These are phyloP conservation scores for Dichomitus squalens DNA, from an alignment of 1,284 basidiomycete genomes.

Conservation along the genomic window DNA sequence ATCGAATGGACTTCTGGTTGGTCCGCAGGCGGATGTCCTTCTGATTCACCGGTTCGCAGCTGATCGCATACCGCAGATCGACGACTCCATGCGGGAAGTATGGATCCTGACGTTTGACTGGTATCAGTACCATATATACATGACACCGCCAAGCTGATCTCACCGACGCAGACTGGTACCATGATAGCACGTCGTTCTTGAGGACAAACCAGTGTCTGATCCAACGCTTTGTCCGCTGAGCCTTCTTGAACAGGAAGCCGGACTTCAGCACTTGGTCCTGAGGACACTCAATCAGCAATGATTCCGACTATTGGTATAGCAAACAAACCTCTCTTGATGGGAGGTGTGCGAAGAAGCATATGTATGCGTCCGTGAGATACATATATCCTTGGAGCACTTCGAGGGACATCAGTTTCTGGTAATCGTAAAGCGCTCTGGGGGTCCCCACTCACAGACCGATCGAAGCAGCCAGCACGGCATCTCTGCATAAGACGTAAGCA, in stretches of 20 bases:
- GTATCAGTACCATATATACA: no score
- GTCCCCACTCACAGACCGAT: slow-evolving; percentile 72
- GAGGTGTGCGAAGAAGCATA: slow-evolving; percentile 98
- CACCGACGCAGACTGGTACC: slow-evolving; percentile 93
- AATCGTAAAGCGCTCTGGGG: background rate
- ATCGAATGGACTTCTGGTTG: slow-evolving; percentile 72
- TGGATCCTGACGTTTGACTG: slow-evolving; percentile 67
- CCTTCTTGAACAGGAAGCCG: slow-evolving; percentile 82
- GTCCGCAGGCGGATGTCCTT: slow-evolving; percentile 80
- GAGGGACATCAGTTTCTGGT: background rate
- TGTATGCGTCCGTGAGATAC: slow-evolving; percentile 89
- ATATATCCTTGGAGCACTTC: slow-evolving; percentile 94
- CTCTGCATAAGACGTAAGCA: slow-evolving; percentile 48
- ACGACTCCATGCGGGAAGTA: slow-evolving; percentile 97
- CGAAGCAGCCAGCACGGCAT: slow-evolving; percentile 89
- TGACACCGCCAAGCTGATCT: slow-evolving; percentile 25
- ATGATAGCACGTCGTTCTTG: slow-evolving; percentile 91
- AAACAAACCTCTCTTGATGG: slow-evolving; percentile 70
- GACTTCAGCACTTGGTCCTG: slow-evolving; percentile 89
- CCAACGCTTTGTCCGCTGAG: slow-evolving; percentile 85
- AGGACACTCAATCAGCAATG: slow-evolving; percentile 9
- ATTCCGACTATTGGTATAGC: background rate
- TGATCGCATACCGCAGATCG: slow-evolving; percentile 89
- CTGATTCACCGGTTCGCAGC: slow-evolving; percentile 78
- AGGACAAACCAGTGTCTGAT: slow-evolving; percentile 93